phyloP scores from a whole-genome alignment of 202 grass and related monocot genomes.

The Saccharum hybrid region DNA sequence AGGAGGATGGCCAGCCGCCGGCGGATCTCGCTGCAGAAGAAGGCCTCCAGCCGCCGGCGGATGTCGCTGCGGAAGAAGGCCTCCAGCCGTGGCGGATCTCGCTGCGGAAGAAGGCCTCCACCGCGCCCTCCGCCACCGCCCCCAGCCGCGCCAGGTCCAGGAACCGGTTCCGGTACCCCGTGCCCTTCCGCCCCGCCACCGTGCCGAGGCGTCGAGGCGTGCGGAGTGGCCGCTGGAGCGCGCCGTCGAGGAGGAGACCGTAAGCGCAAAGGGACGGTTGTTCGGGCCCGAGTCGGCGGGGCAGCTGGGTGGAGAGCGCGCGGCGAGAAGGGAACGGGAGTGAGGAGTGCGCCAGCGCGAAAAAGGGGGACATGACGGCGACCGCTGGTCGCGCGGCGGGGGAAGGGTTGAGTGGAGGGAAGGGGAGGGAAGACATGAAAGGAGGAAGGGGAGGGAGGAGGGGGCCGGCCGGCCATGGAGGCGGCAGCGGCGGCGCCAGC shows the following conservation, averaged over 20 bases:
- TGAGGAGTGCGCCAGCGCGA: constrained; percentile 22
- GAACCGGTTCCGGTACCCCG: constrained; percentile 76
- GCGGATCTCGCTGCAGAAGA: too few relatives aligned
- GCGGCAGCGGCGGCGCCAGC: too few relatives aligned
- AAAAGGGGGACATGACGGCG: constrained; percentile 43
- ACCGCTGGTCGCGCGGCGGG: constrained; percentile 9
- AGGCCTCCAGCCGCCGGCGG: too few relatives aligned
- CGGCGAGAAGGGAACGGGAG: constrained; percentile 16
- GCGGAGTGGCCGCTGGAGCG: constrained; percentile 14
- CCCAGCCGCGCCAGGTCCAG: constrained; percentile 77
- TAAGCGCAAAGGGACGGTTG: constrained; percentile 10
- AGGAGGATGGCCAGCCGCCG: too few relatives aligned
- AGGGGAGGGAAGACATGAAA: too few relatives aligned
- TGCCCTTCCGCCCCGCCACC: constrained; percentile 10
- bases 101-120: constrained; percentile 95
- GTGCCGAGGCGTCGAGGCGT: constrained; percentile 27
- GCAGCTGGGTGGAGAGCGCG: neutral
- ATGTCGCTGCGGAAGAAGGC: too few relatives aligned
- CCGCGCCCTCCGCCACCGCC: constrained; percentile 64
- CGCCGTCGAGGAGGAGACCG: constrained; percentile 25
- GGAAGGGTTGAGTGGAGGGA: too few relatives aligned
- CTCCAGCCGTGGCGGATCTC: constrained; percentile 80
- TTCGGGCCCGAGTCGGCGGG: constrained; percentile 7
- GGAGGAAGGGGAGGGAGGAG: too few relatives aligned
- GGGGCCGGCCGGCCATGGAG: too few relatives aligned